Conservation (phyloP, 2,329 filamentous ascomycete species). For the Fusarium oxysporum region DNA sequence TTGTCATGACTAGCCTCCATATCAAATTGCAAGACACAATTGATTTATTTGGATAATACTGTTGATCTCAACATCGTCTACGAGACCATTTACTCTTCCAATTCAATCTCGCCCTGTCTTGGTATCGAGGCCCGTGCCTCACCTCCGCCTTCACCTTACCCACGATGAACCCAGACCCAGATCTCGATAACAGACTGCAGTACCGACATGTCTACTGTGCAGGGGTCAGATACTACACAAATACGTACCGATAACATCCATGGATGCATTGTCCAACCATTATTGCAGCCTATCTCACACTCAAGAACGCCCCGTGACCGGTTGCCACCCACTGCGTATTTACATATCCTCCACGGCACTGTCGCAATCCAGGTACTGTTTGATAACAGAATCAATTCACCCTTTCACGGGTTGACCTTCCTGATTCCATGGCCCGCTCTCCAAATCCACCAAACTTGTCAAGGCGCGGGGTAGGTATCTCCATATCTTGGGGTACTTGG, state of each 20-base stretch:
- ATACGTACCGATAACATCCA: constrained; percentile 14
- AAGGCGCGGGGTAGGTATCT: constrained; percentile 27
- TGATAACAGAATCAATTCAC: neutral
- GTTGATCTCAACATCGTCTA: neutral
- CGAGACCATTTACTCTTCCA: neutral
- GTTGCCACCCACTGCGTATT: neutral
- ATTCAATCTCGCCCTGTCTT: neutral
- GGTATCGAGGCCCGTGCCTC: constrained; percentile 1
- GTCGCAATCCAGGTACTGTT: neutral
- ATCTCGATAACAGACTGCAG: constrained; percentile 29
- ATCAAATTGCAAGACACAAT: neutral
- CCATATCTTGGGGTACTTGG: constrained; percentile 21
- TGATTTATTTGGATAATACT: neutral
- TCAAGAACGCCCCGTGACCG: constrained; percentile 3
- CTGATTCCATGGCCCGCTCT: constrained; percentile 23
- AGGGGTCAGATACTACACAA: neutral
- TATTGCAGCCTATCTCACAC: neutral
- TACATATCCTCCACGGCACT: neutral
- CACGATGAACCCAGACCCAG: constrained; percentile 3
- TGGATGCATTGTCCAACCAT: constrained; percentile 15
- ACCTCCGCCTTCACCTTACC: neutral
- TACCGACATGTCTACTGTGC: constrained; percentile 11
- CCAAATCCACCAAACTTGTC: constrained; percentile 10
- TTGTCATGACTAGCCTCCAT: neutral
- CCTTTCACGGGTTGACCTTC: constrained; percentile 31